These are phyloP conservation scores for Fusarium fracticaudum DNA, from an alignment of 2,329 filamentous ascomycete species.

Conservation along the genomic window DNA sequence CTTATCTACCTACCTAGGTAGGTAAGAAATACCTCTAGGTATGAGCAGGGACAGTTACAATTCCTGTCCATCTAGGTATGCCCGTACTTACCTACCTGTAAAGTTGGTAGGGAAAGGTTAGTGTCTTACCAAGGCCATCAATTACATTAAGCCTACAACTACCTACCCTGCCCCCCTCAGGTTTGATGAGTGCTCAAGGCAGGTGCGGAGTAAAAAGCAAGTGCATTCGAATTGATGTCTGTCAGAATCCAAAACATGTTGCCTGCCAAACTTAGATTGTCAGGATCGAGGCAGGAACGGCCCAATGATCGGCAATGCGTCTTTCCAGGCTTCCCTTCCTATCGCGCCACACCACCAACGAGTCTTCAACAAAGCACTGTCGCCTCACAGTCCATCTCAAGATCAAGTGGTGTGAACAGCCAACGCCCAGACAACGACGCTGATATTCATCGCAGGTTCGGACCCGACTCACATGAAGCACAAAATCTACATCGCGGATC, in stretches of 20 bases:
- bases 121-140: neutral
- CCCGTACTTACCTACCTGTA: neutral
- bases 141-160: neutral
- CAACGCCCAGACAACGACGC: neutral
- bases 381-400: constrained; percentile 2
- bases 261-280: constrained; percentile 22
- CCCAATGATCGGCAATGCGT: constrained; percentile 29
- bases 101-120: neutral
- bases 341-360: neutral
- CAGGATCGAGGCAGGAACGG: constrained; percentile 15
- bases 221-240: neutral
- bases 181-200: neutral
- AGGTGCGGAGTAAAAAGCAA: neutral
- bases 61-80: neutral
- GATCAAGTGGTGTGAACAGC: constrained; percentile 5
- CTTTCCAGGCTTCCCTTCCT: constrained; percentile 26
- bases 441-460: neutral
- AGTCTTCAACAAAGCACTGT: constrained; percentile 19
- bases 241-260: neutral
- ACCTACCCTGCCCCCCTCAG: neutral
- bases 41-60: neutral
- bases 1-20: neutral
- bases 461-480: neutral
- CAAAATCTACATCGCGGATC: neutral
- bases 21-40: neutral